Evolutionary conservation across 2,329 filamentous ascomycete species (phyloP), one percentile per base, ranked within the genome.

Genomic region (Penicillium sp.): DNA sequence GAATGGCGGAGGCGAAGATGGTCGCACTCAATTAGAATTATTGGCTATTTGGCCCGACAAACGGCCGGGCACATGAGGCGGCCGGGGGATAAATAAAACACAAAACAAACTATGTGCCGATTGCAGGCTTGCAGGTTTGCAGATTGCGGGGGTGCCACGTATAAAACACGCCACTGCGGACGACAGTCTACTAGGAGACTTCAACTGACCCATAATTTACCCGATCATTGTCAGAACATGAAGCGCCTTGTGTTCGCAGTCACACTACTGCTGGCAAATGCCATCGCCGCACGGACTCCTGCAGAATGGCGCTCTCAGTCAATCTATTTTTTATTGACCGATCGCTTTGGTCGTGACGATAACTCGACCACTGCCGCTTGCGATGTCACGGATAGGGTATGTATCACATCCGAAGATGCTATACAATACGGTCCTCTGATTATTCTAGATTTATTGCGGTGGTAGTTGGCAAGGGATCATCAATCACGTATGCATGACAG

Each of bases 401-500:
- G 62, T 37, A 7, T 34, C 40, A 82, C 65, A 84, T 83, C 62
- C 37, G 3, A 3, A 18, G 5, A 12, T 30, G 2, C n/a, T n/a
- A n/a, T n/a, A 6, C 8, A 8, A 21, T 3, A 17, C 15, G 15
- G 13, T 20, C 20, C 6, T 47, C 60, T 69, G n/a, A 78, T 79
- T 33, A 66, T 74, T 13, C 76, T 34, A 61, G 60, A 40, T 52
- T 12, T 62, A 62, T 57, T 80, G 77, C 50, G 78, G 77, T 29
- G 76, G 76, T 21, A 76, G 75, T n/a, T 78, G 75, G 70, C 69
- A 72, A 50, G 75, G 76, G 23, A 70, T 79, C 7, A 72, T 75
- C 49, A 72, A 71, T 18, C 71, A 67, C 3, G 64, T 66, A 51
- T n/a, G 56, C 7, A 20, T 21, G n/a, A 9, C 15, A 2, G 8